Evolutionary conservation across 1,284 basidiomycete species (phyloP), one percentile per base, ranked within the genome.

Genomic region (Trichosporon sp.): DNA sequence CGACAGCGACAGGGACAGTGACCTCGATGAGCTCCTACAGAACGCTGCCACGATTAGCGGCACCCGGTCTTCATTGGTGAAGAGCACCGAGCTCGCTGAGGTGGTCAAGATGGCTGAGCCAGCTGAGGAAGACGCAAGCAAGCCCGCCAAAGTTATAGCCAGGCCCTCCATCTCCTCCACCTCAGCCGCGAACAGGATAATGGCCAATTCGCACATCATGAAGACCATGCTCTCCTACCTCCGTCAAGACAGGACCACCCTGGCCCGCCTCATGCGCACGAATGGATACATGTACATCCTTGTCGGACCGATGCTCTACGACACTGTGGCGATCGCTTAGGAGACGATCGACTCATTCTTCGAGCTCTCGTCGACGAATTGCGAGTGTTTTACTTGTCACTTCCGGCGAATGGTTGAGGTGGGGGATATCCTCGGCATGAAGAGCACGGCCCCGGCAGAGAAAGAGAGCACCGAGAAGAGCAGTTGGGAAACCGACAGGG

Each of bases 181-280:
- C 16, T 19, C 36, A 19, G 36, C 16, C 10, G 36, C 19, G 36
- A n/a, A 37, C 36, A 37, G 19, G 23, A n/a, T 54, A 21, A 54
- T 58, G 33, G 56, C 56, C 5, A 37, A 37, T 19, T 23, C 34
- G 23, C 34, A 67, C 36, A 63, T 63, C 37, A 37, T 65, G 13
- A 13, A 19, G 33, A 8, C 32, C 23, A 63, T 68, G n/a, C 27
- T 65, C 6, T 13, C 25, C 8, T 54, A 59, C 40, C 60, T 64
- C 7, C 36, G 36, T 19, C 36, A 37, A 27, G 64, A 65, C 58
- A 56, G 25, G 10, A n/a, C 46, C 3, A 64, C 62, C 9, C 32
- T 68, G 11, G 21, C 67, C 25, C 52, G 58, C 56, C 59, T 64
- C 33, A 65, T 68, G 61, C 56, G 52, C 14, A 62, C 65, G 37